Percentiles rank a stretch among this genome's conserved stretches.
Conservation (phyloP, 2,329 filamentous ascomycete species). For the Penicillium palitans region DNA sequence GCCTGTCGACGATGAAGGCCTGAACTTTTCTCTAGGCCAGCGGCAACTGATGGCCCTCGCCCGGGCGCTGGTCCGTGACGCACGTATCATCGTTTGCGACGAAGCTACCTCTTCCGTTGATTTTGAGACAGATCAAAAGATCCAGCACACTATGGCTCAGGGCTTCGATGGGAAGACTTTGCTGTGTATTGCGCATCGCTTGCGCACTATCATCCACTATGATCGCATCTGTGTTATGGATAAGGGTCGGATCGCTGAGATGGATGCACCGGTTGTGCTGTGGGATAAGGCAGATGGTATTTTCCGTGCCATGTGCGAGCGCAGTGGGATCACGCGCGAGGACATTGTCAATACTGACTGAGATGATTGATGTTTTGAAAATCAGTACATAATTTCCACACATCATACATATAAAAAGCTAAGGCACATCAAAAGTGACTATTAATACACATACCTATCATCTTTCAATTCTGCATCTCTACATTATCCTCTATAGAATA, state of each 20-base stretch:
- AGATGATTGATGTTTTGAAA: constrained; percentile 7
- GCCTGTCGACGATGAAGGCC: constrained; percentile 85
- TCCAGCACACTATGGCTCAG: constrained; percentile 81
- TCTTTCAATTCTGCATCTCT: background rate
- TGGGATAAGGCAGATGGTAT: constrained; percentile 71
- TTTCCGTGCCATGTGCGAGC: constrained; percentile 86
- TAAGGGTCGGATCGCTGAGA: constrained; percentile 78
- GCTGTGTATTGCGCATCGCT: constrained; percentile 86
- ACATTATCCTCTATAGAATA: background rate
- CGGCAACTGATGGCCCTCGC: constrained; percentile 94
- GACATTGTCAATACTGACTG: constrained; percentile 33
- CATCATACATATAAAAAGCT: background rate
- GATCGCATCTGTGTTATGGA: constrained; percentile 98
- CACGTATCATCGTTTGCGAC: constrained; percentile 93
- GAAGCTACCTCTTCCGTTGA: constrained; percentile 92
- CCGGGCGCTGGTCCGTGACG: constrained; percentile 80
- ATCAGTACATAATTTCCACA: background rate
- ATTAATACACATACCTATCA: background rate
- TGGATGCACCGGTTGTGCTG: constrained; percentile 73
- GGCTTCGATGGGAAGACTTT: constrained; percentile 86
- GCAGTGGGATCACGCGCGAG: constrained; percentile 67
- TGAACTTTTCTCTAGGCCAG: constrained; percentile 95
- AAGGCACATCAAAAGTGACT: background rate
- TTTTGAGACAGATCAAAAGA: constrained; percentile 95
- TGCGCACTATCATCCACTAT: constrained; percentile 90